phyloP scores from a whole-genome alignment of 164 flowering plant species.

The Kalanchoe fedtschenkoi region DNA sequence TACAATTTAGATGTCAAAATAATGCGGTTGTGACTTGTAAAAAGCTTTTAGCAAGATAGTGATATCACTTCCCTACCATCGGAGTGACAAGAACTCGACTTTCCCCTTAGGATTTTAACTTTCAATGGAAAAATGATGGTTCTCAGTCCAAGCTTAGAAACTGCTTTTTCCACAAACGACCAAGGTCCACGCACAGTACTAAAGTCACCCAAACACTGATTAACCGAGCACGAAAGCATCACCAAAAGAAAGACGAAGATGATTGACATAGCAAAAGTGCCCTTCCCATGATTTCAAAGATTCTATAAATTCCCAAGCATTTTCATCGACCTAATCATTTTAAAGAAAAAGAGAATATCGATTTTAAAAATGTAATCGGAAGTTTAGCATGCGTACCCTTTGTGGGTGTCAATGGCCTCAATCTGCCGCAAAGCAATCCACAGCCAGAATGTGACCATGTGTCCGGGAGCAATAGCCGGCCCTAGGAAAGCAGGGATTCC shows the following conservation, averaged over 20 bases:
- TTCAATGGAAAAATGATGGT: background rate
- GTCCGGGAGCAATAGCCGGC: constrained; percentile 78
- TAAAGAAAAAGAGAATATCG: background rate
- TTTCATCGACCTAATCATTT: background rate
- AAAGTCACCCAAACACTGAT: background rate
- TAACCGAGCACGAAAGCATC: background rate
- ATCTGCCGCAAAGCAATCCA: constrained; percentile 82
- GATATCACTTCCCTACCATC: background rate
- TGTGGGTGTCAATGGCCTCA: constrained; percentile 90
- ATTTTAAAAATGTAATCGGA: no score
- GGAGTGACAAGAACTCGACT: background rate
- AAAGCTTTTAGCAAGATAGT: background rate
- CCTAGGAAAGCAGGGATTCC: constrained; percentile 82
- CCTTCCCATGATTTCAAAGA: background rate
- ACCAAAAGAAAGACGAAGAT: background rate
- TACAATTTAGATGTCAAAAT: background rate
- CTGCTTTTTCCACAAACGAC: background rate
- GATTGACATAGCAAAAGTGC: background rate
- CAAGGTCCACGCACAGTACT: background rate
- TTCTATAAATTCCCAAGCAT: background rate
- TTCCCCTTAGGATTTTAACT: background rate
- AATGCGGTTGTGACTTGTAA: background rate
- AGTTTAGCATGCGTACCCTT: constrained; percentile 52
- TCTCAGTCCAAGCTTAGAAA: background rate
- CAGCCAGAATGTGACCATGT: constrained; percentile 81